phyloP scores from a whole-genome alignment of 495 filamentous ascomycete genomes.

The Acidiella bohemica region DNA sequence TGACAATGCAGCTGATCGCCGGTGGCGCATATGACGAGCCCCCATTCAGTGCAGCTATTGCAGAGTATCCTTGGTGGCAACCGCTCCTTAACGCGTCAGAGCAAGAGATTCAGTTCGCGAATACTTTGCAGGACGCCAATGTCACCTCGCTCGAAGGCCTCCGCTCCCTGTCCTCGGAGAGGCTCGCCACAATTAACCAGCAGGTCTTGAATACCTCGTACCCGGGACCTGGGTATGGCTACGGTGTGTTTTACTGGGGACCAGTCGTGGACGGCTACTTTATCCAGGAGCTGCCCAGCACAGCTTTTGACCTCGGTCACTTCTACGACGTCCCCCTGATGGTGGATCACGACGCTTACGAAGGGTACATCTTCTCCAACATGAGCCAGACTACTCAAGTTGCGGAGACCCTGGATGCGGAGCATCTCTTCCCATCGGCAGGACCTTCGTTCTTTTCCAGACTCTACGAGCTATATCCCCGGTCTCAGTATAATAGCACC shows the following conservation, averaged over 20 bases:
- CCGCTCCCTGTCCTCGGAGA: constrained; percentile 1
- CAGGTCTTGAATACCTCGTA: constrained; percentile 7
- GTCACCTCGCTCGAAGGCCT: constrained; percentile 16
- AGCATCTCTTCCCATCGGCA: constrained; percentile 16
- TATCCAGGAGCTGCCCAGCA: constrained; percentile 19
- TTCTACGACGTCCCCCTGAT: constrained; percentile 22
- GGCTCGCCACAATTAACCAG: constrained; percentile 9
- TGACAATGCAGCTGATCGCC: constrained; percentile 19
- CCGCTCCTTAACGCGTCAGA: constrained; percentile 17
- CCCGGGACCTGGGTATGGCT: constrained; percentile 6
- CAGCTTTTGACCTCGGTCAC: constrained; percentile 19
- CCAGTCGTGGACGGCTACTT: constrained; percentile 11
- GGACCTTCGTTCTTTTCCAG: constrained; percentile 18
- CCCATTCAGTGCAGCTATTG: constrained; percentile 19
- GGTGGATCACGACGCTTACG: constrained; percentile 19
- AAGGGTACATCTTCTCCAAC: constrained; percentile 19
- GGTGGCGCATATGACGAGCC: constrained; percentile 17
- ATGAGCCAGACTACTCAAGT: constrained; percentile 4
- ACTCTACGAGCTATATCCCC: constrained; percentile 19
- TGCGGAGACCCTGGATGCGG: constrained; percentile 13
- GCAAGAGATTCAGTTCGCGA: constrained; percentile 15
- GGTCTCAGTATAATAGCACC: constrained; percentile 17
- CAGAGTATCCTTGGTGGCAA: constrained; percentile 19
- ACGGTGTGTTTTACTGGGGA: constrained; percentile 18
- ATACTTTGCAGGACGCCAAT: constrained; percentile 8